Evolutionary conservation across 345 rosid genomes (phyloP), one percentile per base, ranked within the genome.

Genomic region (Hibiscus mutabilis): DNA sequence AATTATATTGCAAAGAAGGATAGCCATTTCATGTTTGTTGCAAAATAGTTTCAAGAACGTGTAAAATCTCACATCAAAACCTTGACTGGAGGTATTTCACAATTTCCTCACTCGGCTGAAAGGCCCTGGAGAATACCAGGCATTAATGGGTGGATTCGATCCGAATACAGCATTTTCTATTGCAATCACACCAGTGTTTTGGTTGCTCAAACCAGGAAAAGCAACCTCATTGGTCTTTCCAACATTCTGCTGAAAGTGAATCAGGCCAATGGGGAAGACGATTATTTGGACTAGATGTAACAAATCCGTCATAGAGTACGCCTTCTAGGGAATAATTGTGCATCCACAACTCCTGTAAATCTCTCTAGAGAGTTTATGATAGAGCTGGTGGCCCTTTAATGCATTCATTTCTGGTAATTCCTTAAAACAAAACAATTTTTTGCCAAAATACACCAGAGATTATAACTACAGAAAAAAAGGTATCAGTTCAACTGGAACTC

Each of bases 101-200:
- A 47, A 2, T 13, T 47, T 47, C 0, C 18, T 14, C 1, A 47
- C 18, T 47, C 18, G 4, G 52, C 52, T 13, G 18, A 47, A 47
- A 47, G 6, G 33, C 42, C 21, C 29, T 68, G n/a, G 69, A 75
- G 79, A 61, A 79, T 63, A 46, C 68, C 49, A 0, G 71, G 71
- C 27, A 2, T 18, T 18, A 18, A 72, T 44, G 42, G 52, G 16
- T 44, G 76, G 76, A 1, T 27, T 62, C 24, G 82, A 79, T 52
- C 79, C 76, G 27, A 79, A 75, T 2, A 75, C 64, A 2, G 79
- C n/a, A 21, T 75, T 79, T 51, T 71, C 76, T 60, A 72, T 72
- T 0, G 82, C 72, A 13, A 29, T 69, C 2, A 37, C 21, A 1
- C 40, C 59, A 25, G 71, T 24, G 7, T 37, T 37, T 9, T 37